A percentile compares a stretch with the other conserved stretches of the same genome.
Evolutionary conservation across 2,329 filamentous ascomycete species (phyloP).

Genomic region (Epicoccum nigrum): DNA sequence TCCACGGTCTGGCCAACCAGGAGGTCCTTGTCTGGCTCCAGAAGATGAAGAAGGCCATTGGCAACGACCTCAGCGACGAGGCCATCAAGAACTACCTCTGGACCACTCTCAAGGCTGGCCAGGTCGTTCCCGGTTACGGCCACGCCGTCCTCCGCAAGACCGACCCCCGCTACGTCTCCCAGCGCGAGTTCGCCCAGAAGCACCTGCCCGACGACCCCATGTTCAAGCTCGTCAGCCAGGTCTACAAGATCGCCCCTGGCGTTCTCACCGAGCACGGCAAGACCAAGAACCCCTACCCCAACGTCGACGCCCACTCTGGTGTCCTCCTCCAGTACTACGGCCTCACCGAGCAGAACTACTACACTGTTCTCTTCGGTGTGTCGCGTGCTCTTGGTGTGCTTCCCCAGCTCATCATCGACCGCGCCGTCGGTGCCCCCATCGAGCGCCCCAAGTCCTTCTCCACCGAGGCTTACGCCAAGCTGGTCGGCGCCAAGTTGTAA

Average conservation of each 20-base stretch:
- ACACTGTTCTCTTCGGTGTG: constrained; percentile 99
- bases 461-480: constrained; percentile 94
- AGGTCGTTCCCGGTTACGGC: constrained; percentile 97
- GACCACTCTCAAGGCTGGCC: constrained; percentile 93
- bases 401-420: constrained; percentile 99
- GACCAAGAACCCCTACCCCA: constrained; percentile 99
- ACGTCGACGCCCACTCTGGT: constrained; percentile 98
- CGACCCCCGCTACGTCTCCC: constrained; percentile 96
- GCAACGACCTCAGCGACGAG: constrained; percentile 94
- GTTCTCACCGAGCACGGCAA: constrained; percentile 99
- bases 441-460: constrained; percentile 99
- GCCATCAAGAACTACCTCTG: constrained; percentile 98
- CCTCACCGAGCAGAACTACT: constrained; percentile 98
- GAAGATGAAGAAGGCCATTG: constrained; percentile 96
- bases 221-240: constrained; percentile 99
- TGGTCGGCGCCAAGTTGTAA: constrained; percentile 90
- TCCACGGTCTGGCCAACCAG: constrained; percentile 99
- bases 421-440: constrained; percentile 93
- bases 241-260: constrained; percentile 99
- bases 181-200: constrained; percentile 94
- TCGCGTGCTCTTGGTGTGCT: constrained; percentile 97
- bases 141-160: constrained; percentile 99
- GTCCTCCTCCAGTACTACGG: constrained; percentile 99
- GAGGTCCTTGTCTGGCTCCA: constrained; percentile 99
- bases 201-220: constrained; percentile 96